Percentiles rank a stretch among this genome's conserved stretches.
phyloP scores from a whole-genome alignment of 2,329 filamentous ascomycete genomes.

The Ceratocystis eucalypticola region DNA sequence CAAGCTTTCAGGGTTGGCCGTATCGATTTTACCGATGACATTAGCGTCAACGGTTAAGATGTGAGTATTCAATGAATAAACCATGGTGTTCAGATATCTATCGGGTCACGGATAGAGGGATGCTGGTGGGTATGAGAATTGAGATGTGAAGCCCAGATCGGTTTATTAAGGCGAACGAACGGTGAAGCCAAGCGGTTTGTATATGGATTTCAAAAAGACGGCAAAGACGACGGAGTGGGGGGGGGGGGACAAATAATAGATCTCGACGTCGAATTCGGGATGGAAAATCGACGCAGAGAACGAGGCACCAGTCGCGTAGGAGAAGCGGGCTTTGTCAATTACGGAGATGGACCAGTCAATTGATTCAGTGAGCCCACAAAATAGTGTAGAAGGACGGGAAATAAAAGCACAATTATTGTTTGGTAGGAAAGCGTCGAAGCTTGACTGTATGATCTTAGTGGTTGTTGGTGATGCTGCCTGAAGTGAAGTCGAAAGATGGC shows the following conservation, averaged over 20 bases:
- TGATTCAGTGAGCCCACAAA: background rate
- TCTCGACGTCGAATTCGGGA: conserved; percentile 11
- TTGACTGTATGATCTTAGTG: background rate
- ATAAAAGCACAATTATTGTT: background rate
- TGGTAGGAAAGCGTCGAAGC: background rate
- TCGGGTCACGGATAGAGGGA: conserved; percentile 25
- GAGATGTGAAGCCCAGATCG: conserved; percentile 1
- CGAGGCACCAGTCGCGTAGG: conserved; percentile 17
- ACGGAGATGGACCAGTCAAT: background rate
- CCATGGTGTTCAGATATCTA: conserved; percentile 45
- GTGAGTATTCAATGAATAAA: conserved; percentile 66
- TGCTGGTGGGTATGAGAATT: conserved; percentile 20
- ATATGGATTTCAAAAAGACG: conserved; percentile 16
- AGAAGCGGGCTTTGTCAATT: background rate
- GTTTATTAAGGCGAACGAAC: background rate
- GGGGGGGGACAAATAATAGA: background rate
- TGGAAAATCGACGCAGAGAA: conserved; percentile 14
- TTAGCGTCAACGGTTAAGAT: conserved; percentile 84
- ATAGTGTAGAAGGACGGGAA: background rate
- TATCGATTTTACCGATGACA: conserved; percentile 90
- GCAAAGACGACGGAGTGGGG: background rate
- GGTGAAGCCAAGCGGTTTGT: conserved; percentile 9
- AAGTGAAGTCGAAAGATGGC: background rate
- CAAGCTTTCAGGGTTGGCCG: conserved; percentile 78
- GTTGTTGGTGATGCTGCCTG: background rate